phyloP scores from a whole-genome alignment of 1,284 basidiomycete species.

The Ustilago sp. region DNA sequence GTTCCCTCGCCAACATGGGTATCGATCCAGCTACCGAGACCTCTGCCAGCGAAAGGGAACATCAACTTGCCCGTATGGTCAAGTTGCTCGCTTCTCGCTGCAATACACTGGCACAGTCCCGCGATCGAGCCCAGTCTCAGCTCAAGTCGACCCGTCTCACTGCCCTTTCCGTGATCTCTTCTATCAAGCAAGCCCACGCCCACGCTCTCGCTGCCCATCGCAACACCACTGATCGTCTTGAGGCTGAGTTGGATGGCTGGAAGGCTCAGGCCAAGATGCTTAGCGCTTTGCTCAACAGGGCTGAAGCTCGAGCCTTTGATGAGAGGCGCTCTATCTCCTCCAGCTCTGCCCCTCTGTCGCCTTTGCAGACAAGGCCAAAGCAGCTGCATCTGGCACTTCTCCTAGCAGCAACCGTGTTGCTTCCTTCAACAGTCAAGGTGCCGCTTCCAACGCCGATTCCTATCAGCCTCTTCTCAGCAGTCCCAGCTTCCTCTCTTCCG shows the following conservation, averaged over 20 bases:
- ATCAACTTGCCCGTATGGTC: conserved; percentile 55
- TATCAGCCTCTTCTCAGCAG: conserved; percentile 31
- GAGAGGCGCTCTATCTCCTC: conserved; percentile 32
- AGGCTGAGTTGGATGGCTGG: conserved; percentile 65
- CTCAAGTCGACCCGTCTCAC: conserved; percentile 61
- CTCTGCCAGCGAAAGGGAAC: conserved; percentile 40
- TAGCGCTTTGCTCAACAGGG: conserved; percentile 58
- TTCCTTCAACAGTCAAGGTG: conserved; percentile 31
- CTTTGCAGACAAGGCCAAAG: conserved; percentile 37
- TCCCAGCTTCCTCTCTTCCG: conserved; percentile 36
- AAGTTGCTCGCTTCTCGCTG: conserved; percentile 47
- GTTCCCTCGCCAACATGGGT: conserved; percentile 53
- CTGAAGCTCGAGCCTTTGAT: conserved; percentile 52
- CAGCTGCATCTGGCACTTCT: conserved; percentile 26
- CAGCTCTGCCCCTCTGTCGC: conserved; percentile 24
- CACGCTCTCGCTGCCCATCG: conserved; percentile 59
- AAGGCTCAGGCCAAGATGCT: conserved; percentile 66
- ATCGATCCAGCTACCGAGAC: conserved; percentile 34
- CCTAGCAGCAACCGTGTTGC: conserved; percentile 33
- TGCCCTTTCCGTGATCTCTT: conserved; percentile 64
- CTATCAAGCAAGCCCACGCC: conserved; percentile 59
- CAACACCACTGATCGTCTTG: conserved; percentile 56
- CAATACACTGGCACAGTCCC: conserved; percentile 34
- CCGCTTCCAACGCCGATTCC: conserved; percentile 12
- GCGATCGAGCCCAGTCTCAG: conserved; percentile 41